phyloP scores from a whole-genome alignment of 2,329 filamentous ascomycete genomes.

The Emergomyces pasteurianus region DNA sequence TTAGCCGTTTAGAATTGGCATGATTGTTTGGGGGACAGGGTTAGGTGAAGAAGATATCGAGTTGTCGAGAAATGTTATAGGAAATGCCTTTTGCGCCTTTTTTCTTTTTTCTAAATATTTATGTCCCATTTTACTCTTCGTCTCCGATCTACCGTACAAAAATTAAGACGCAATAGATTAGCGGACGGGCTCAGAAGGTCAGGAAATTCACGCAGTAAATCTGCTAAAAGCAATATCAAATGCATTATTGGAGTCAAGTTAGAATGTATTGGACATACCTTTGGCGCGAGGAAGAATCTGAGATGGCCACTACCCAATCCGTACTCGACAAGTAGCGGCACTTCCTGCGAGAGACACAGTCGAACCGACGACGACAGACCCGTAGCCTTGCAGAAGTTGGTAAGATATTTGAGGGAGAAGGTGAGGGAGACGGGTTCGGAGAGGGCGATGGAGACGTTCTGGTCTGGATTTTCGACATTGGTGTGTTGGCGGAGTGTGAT shows the following conservation, averaged over 20 bases:
- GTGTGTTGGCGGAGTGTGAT: conserved; percentile 83
- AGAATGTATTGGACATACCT: conserved; percentile 48
- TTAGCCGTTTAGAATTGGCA: neutral
- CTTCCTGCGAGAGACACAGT: conserved; percentile 90
- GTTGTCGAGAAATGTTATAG: neutral
- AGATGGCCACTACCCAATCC: conserved; percentile 73
- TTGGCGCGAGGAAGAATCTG: conserved; percentile 95
- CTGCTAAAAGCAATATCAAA: neutral
- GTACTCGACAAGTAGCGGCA: conserved; percentile 93
- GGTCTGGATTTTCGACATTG: conserved; percentile 76
- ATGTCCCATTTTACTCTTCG: conserved; percentile 31
- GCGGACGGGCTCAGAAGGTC: conserved; percentile 8
- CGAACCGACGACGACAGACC: conserved; percentile 71
- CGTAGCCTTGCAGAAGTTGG: conserved; percentile 99
- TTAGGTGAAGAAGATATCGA: neutral
- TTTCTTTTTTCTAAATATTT: neutral
- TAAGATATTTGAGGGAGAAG: conserved; percentile 97
- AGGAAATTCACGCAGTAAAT: neutral
- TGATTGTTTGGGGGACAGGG: neutral
- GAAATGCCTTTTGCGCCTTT: neutral
- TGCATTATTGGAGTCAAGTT: neutral
- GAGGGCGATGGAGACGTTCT: conserved; percentile 79
- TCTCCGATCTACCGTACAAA: conserved; percentile 49
- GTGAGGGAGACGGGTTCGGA: conserved; percentile 87
- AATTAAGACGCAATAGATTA: conserved; percentile 20